Percentiles rank a stretch among this genome's conserved stretches.
These are phyloP conservation scores for Monosporozyma siamensis DNA, from an alignment of 805 yeast genomes.

Conservation along the genomic window DNA sequence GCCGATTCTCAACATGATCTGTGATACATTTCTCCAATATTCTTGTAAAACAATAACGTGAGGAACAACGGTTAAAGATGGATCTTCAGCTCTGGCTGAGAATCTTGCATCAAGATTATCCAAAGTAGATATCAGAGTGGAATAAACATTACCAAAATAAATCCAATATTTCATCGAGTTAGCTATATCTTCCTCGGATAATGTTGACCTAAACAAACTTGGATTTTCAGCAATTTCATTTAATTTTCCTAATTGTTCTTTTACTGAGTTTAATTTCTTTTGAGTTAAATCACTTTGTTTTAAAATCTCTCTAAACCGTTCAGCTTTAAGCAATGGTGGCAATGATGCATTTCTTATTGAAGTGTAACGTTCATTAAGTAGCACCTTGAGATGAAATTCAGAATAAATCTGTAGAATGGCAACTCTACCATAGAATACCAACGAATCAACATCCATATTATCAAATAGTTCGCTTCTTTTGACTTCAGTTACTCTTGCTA, in stretches of 20 bases:
- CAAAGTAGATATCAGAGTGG: slow-evolving; percentile 11
- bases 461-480: slow-evolving; percentile 11
- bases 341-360: slow-evolving; percentile 21
- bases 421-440: slow-evolving; percentile 16
- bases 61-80: not conserved
- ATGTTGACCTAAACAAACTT: not conserved
- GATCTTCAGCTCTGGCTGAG: slow-evolving; percentile 1
- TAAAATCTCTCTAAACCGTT: slow-evolving; percentile 15
- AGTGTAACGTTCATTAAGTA: slow-evolving; percentile 22
- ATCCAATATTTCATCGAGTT: slow-evolving; percentile 12
- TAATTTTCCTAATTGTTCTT: slow-evolving; percentile 14
- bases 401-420: slow-evolving; percentile 14
- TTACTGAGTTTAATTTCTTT: slow-evolving; percentile 15
- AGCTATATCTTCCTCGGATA: slow-evolving; percentile 8
- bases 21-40: slow-evolving; percentile 9
- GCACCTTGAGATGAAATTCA: slow-evolving; percentile 16
- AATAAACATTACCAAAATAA: slow-evolving; percentile 11
- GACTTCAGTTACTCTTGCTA: slow-evolving; percentile 10
- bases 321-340: slow-evolving; percentile 13
- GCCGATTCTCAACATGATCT: slow-evolving; percentile 1
- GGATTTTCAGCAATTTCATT: slow-evolving; percentile 12
- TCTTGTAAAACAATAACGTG: not conserved
- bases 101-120: slow-evolving; percentile 20
- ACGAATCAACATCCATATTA: slow-evolving; percentile 7
- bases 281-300: slow-evolving; percentile 10